phyloP scores from a whole-genome alignment of 257 asterid genomes.

The Cinchona pubescens region DNA sequence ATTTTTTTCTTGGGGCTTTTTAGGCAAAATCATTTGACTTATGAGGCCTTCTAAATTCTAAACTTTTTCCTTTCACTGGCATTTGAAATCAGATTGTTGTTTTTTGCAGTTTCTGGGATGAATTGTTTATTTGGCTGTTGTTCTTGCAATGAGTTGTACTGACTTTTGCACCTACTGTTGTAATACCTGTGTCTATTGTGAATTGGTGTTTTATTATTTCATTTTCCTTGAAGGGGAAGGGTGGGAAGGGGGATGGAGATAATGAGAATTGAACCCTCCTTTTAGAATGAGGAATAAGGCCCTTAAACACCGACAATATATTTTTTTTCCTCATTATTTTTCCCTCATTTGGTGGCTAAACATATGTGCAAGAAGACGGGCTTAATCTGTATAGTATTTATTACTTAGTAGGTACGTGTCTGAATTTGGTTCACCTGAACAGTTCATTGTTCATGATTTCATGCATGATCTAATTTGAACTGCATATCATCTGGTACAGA shows the following conservation, averaged over 20 bases:
- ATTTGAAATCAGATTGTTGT: neutral
- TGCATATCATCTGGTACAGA: neutral
- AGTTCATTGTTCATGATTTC: neutral
- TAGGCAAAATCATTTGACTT: neutral
- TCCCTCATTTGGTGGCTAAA: neutral
- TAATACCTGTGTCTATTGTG: neutral
- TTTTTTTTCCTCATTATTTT: neutral
- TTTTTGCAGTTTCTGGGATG: neutral
- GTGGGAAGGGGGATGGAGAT: neutral
- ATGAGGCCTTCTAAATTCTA: neutral
- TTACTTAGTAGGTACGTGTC: neutral
- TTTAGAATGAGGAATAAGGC: neutral
- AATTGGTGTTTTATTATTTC: neutral
- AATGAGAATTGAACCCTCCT: neutral
- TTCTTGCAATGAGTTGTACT: neutral
- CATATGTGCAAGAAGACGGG: neutral
- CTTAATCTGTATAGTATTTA: neutral
- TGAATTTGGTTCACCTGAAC: neutral
- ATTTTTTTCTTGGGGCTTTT: neutral
- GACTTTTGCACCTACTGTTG: neutral
- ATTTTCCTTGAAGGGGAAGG: neutral
- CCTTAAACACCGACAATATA: neutral
- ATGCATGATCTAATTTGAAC: neutral
- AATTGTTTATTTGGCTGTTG: neutral
- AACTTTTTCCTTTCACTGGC: neutral